Conservation (phyloP, 73 alveolate genomes). For the Tetrahymena borealis region DNA sequence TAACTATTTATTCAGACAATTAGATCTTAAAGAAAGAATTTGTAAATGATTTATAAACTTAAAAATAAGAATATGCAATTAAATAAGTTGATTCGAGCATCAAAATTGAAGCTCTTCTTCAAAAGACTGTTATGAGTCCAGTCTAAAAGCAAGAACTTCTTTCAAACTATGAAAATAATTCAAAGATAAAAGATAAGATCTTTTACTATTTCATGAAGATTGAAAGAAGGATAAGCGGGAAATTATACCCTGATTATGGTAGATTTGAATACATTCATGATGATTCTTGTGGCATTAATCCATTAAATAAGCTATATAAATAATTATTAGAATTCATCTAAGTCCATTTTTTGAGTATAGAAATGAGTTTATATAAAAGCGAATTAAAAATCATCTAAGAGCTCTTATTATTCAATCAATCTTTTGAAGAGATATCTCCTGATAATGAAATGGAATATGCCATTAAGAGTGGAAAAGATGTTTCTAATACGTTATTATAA, state of each 20-base stretch:
- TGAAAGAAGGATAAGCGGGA: background rate
- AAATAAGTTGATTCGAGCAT: background rate
- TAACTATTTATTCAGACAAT: background rate
- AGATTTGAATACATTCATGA: background rate
- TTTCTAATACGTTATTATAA: background rate
- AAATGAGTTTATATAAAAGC: background rate
- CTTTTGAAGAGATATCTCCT: background rate
- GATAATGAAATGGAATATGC: slow-evolving; percentile 1
- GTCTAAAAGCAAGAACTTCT: background rate
- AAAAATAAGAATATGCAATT: background rate
- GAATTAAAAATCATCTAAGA: background rate
- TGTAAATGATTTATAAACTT: background rate
- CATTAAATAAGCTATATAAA: background rate
- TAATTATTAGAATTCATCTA: background rate
- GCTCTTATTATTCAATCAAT: background rate
- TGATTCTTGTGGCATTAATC: background rate
- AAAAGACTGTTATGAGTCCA: background rate
- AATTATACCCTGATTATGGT: background rate
- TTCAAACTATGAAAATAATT: background rate
- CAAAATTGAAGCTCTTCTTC: background rate
- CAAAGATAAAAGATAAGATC: background rate
- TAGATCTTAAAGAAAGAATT: background rate
- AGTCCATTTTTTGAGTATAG: background rate
- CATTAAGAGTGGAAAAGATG: background rate
- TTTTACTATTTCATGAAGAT: background rate